Evolutionary conservation across 2,329 filamentous ascomycete species (phyloP).

Genomic region (Fusarium denticulatum): DNA sequence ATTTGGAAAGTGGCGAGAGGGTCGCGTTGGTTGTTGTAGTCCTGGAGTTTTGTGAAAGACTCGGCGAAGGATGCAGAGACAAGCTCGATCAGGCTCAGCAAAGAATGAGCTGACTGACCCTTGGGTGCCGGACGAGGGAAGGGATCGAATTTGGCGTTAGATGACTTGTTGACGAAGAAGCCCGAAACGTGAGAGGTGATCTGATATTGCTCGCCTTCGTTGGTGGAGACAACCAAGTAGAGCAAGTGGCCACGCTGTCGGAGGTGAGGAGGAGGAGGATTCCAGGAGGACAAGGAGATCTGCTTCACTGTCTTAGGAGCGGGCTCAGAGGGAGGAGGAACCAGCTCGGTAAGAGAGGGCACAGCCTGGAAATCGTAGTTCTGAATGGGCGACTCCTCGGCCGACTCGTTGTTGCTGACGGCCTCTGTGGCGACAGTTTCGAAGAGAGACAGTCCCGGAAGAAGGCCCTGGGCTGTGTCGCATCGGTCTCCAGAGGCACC

Average conservation of each 20-base stretch:
- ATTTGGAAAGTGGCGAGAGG: constrained; percentile 94
- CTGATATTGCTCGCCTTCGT: constrained; percentile 93
- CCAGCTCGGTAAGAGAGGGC: constrained; percentile 74
- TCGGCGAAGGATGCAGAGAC: constrained; percentile 85
- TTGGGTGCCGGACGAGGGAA: constrained; percentile 83
- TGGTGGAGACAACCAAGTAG: constrained; percentile 88
- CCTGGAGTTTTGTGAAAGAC: constrained; percentile 81
- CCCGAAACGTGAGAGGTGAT: constrained; percentile 93
- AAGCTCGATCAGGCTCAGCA: constrained; percentile 80
- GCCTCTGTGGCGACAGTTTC: constrained; percentile 73
- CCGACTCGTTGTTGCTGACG: constrained; percentile 40
- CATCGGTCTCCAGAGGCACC: constrained; percentile 90
- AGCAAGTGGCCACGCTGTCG: constrained; percentile 92
- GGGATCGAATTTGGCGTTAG: constrained; percentile 94
- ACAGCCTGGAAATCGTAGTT: constrained; percentile 81
- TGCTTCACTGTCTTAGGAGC: constrained; percentile 92
- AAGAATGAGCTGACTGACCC: constrained; percentile 81
- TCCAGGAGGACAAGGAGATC: constrained; percentile 91
- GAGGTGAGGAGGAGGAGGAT: constrained; percentile 91
- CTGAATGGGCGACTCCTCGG: constrained; percentile 58
- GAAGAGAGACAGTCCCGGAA: constrained; percentile 86
- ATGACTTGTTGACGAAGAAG: constrained; percentile 97
- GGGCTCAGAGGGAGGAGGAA: constrained; percentile 73
- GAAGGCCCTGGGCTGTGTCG: constrained; percentile 85
- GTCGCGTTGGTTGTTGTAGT: constrained; percentile 85